Percentiles rank a stretch among this genome's conserved stretches.
phyloP scores from a whole-genome alignment of 2,329 filamentous ascomycete species.

The Curvularia verruculosa region DNA sequence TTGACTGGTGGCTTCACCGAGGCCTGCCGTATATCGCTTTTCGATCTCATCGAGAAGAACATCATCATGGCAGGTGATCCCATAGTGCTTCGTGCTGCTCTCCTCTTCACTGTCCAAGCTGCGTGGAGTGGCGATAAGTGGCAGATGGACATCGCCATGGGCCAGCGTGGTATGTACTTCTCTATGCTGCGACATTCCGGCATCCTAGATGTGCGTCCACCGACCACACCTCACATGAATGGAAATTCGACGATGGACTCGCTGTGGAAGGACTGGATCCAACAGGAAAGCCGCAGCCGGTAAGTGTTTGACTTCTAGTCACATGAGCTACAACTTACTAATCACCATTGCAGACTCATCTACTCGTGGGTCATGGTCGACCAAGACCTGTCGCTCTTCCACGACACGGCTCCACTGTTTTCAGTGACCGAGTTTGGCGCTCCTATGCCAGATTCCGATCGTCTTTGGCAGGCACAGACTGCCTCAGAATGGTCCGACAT shows the following conservation, averaged over 20 bases:
- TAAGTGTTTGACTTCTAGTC: constrained; percentile 46
- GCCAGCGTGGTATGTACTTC: constrained; percentile 74
- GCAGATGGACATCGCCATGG: constrained; percentile 79
- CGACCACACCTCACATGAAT: constrained; percentile 54
- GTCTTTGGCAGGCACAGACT: constrained; percentile 66
- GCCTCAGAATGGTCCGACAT: constrained; percentile 65
- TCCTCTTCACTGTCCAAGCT: constrained; percentile 71
- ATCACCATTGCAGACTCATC: constrained; percentile 59
- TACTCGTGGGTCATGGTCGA: constrained; percentile 79
- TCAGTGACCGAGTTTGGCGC: constrained; percentile 69
- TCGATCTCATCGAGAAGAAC: constrained; percentile 74
- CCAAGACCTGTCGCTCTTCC: constrained; percentile 60
- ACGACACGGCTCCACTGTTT: constrained; percentile 58
- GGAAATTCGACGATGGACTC: constrained; percentile 54
- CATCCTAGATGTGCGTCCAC: constrained; percentile 63
- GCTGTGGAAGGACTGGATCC: constrained; percentile 69
- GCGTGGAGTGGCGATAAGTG: constrained; percentile 79
- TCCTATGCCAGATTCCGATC: constrained; percentile 68
- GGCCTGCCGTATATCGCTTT: constrained; percentile 73
- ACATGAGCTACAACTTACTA: constrained; percentile 28
- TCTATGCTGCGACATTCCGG: constrained; percentile 74
- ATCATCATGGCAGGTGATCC: constrained; percentile 71
- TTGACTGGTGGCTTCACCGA: constrained; percentile 71
- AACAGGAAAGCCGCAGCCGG: constrained; percentile 68
- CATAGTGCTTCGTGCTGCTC: constrained; percentile 67